Evolutionary conservation across 208 protist genomes (phyloP).

Genomic region (Trypanosoma conorhini): DNA sequence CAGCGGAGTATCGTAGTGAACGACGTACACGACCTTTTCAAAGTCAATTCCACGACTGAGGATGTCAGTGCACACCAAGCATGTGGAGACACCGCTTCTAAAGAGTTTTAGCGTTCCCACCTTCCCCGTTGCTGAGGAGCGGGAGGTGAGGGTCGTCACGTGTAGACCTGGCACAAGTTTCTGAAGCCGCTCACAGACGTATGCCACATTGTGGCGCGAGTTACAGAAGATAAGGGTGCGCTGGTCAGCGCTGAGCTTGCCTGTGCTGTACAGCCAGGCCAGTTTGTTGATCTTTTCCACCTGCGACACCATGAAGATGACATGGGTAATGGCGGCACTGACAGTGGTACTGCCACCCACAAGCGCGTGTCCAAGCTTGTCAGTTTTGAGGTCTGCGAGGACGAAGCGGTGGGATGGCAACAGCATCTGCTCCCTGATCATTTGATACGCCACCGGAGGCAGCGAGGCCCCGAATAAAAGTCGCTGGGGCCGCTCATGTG

Average conservation of each 20-base stretch:
- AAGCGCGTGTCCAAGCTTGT: slow-evolving; percentile 36
- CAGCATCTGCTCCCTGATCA: slow-evolving; percentile 74
- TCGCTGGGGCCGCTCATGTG: slow-evolving; percentile 60
- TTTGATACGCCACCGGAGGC: slow-evolving; percentile 70
- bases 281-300: slow-evolving; percentile 78
- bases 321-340: slow-evolving; percentile 37
- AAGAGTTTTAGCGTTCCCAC: slow-evolving; percentile 92
- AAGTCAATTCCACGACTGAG: slow-evolving; percentile 98
- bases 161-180: slow-evolving; percentile 42
- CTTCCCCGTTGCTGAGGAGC: slow-evolving; percentile 51
- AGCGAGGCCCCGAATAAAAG: slow-evolving; percentile 72
- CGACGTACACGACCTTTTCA: slow-evolving; percentile 95
- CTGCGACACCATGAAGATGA: slow-evolving; percentile 68
- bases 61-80: slow-evolving; percentile 98
- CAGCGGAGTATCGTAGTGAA: slow-evolving; percentile 97
- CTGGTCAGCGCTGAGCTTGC: slow-evolving; percentile 60
- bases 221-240: slow-evolving; percentile 89
- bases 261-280: slow-evolving; percentile 66
- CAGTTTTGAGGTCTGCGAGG: slow-evolving; percentile 48
- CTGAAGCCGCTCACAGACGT: slow-evolving; percentile 61
- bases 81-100: slow-evolving; percentile 80
- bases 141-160: slow-evolving; percentile 68
- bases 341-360: slow-evolving; percentile 1
- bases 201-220: slow-evolving; percentile 81
- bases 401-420: slow-evolving; percentile 82